A percentile compares a stretch with the other conserved stretches of the same genome.
These are phyloP conservation scores for Hygrophorus russula DNA, from an alignment of 768 basidiomycete genomes.

Conservation along the genomic window DNA sequence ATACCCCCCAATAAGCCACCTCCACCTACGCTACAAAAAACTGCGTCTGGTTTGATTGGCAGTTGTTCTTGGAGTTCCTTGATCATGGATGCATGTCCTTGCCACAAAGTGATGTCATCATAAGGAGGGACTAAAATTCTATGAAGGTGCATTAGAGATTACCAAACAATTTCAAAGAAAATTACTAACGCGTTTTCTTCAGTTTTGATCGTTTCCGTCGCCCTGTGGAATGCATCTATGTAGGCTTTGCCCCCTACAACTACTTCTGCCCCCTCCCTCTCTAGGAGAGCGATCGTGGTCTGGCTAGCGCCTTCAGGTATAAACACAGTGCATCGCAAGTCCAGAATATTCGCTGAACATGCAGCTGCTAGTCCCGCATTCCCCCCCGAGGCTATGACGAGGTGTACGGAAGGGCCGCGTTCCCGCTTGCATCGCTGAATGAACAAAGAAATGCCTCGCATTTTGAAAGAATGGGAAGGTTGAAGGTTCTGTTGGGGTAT, in stretches of 20 bases:
- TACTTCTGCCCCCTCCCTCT: conserved; percentile 43
- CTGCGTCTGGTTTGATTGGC: conserved; percentile 46
- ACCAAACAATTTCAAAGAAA: neutral
- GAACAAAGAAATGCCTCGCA: conserved; percentile 57
- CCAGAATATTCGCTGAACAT: conserved; percentile 42
- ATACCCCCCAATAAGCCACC: conserved; percentile 63
- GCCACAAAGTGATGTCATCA: conserved; percentile 59
- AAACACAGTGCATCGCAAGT: conserved; percentile 54
- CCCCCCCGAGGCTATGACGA: conserved; percentile 67
- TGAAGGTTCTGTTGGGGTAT: conserved; percentile 47
- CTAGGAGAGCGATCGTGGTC: conserved; percentile 39
- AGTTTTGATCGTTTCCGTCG: conserved; percentile 30
- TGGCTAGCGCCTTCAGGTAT: conserved; percentile 43
- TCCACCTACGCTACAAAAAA: conserved; percentile 73
- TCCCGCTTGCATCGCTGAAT: conserved; percentile 36
- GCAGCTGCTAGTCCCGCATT: conserved; percentile 73
- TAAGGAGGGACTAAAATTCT: conserved; percentile 67
- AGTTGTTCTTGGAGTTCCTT: conserved; percentile 50
- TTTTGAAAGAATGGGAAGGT: conserved; percentile 68
- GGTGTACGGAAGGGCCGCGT: conserved; percentile 44
- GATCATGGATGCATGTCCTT: conserved; percentile 70
- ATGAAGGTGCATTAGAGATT: neutral
- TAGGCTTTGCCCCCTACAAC: conserved; percentile 49
- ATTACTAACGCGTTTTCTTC: conserved; percentile 43
- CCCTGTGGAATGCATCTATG: conserved; percentile 42